Base-by-base conservation (phyloP, 768 basidiomycete genomes). In the Lentinula detonsa region DNA sequence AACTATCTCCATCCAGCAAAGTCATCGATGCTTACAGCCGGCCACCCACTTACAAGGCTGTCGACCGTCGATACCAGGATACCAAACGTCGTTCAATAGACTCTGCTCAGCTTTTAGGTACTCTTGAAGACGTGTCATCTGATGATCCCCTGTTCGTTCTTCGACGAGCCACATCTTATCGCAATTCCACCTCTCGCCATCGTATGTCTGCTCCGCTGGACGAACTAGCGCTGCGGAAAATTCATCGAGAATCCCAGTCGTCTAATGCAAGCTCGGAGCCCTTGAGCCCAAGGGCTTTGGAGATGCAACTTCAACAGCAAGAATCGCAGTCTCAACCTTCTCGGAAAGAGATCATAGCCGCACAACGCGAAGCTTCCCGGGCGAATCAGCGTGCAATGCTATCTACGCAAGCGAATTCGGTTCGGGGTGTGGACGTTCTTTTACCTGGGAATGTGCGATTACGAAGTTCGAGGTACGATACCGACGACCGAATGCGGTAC, bases 71-170 rank as follows among this genome's bases (percentile, higher is more conserved):
- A 37, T 78, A 79, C 13, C 75, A 76, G 8, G 85, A 85, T 53
- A 80, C 75, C 70, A 91, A 93, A 68, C 88, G 96, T 11, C 89
- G 95, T 6, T 98, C 96, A 0, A 76, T 92, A 3, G 96, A 99
- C 70, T 86, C 91, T 0, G 77, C 83, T 23, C 80, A 85, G 54
- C 77, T 93, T 5, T 75, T 91, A 23, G 92, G 91, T 2, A 82
- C 76, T 7, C 55, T 79, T 11, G 87, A 91, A 5, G 95, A 98
- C 68, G 78, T 98, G 59, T 78, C 80, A 28, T 76, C 87, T 0
- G 86, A 90, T 23, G 97, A 99, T 65, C 97, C 97, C 0, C 75
- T 89, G 62, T 98, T 99, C 72, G 79, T 96, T 60, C 83, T 98
- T 13, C 91, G 95, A 15, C 87, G 92, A 45, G 90, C 93, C 1